Evolutionary conservation across 2,329 filamentous ascomycete species (phyloP).

Genomic region (Microdochium bolleyi): DNA sequence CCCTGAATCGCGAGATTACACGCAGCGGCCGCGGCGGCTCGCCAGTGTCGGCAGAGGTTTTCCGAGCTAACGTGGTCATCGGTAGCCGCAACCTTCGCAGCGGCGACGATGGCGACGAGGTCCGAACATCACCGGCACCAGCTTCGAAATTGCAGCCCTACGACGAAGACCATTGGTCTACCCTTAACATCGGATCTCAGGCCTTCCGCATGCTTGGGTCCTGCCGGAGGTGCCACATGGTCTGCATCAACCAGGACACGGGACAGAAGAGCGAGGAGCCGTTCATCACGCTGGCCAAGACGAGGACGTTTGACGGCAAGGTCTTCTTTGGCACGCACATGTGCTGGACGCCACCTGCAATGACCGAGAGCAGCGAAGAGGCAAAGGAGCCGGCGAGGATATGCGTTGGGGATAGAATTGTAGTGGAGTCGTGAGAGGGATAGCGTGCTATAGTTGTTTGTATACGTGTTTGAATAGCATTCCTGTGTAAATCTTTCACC

Average conservation of each 20-base stretch:
- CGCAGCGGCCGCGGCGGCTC: conserved; percentile 49
- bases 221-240: conserved; percentile 90
- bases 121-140: conserved; percentile 18
- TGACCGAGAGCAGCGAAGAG: conserved; percentile 6
- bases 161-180: conserved; percentile 71
- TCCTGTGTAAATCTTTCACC: no score
- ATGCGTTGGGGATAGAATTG: conserved; percentile 36
- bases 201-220: conserved; percentile 68
- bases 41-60: conserved; percentile 63
- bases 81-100: conserved; percentile 18
- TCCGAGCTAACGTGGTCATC: conserved; percentile 83
- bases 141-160: conserved; percentile 48
- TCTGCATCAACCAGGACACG: conserved; percentile 83
- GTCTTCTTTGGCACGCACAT: conserved; percentile 86
- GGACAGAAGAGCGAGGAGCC: conserved; percentile 75
- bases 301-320: conserved; percentile 72
- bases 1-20: conserved; percentile 66
- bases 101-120: conserved; percentile 12
- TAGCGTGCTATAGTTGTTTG: no score
- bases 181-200: conserved; percentile 56
- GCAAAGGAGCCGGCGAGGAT: conserved; percentile 34
- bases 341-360: conserved; percentile 31
- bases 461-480: no score
- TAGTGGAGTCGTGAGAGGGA: background rate
- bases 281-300: conserved; percentile 82